These are phyloP conservation scores for Melocanna baccifera DNA, from an alignment of 176 grass and related monocot species.

Conservation along the genomic window DNA sequence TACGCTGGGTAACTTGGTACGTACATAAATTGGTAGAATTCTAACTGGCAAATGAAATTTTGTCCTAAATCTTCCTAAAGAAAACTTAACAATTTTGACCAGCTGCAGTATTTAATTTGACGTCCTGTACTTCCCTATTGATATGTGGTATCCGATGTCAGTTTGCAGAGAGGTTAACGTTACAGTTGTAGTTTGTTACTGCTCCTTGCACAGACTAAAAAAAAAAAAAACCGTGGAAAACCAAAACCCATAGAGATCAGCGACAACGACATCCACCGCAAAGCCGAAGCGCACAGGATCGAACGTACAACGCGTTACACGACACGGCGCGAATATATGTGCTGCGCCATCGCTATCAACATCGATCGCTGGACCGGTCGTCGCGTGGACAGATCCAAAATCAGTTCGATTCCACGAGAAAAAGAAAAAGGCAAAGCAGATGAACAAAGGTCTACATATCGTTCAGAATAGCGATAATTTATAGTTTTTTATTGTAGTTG, in stretches of 20 bases:
- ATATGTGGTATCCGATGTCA: neutral
- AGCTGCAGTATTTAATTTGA: neutral
- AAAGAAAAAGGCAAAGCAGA: neutral
- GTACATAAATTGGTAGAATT: neutral
- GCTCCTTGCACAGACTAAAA: too few relatives aligned
- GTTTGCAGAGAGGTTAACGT: neutral
- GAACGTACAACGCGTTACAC: constrained; percentile 19
- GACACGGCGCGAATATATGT: neutral
- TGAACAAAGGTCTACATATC: too few relatives aligned
- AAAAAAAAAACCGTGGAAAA: neutral
- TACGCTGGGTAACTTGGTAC: neutral
- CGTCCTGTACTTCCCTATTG: neutral
- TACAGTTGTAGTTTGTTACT: neutral
- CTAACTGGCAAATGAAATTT: neutral
- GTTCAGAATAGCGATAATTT: too few relatives aligned
- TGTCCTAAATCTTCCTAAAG: neutral
- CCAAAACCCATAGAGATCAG: neutral
- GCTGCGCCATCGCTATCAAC: neutral
- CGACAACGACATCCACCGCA: neutral
- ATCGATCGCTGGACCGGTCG: neutral
- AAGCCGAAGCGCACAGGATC: neutral
- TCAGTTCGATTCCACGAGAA: constrained; percentile 5
- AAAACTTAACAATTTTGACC: neutral
- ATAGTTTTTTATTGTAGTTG: too few relatives aligned
- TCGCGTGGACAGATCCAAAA: constrained; percentile 7